Evolutionary conservation across 1,284 basidiomycete species (phyloP).

Genomic region (Pseudozyma sp.): DNA sequence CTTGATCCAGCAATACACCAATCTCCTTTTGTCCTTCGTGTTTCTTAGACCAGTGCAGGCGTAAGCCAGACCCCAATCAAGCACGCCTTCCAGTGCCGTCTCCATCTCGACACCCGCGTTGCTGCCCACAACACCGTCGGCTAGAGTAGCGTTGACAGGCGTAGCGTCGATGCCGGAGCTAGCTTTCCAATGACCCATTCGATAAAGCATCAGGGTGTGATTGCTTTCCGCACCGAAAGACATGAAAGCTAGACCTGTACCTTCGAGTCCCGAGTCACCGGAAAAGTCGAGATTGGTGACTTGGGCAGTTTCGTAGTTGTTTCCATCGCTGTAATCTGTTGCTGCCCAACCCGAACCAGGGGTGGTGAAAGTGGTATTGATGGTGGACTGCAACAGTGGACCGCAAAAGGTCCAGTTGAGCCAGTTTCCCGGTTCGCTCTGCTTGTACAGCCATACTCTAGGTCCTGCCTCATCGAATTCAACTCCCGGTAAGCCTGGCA

Average conservation of each 20-base stretch:
- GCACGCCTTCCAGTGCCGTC: conserved; percentile 22
- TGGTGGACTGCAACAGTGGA: conserved; percentile 12
- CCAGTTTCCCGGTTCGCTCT: conserved; percentile 22
- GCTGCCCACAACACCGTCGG: conserved; percentile 7
- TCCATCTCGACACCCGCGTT: conserved; percentile 16
- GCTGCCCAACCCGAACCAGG: conserved; percentile 25
- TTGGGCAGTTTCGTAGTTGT: conserved; percentile 35
- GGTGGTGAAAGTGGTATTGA: conserved; percentile 32
- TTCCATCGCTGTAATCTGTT: conserved; percentile 28
- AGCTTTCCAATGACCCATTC: conserved; percentile 27
- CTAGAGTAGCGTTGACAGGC: conserved; percentile 17
- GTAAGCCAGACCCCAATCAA: conserved; percentile 40
- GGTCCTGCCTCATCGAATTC: conserved; percentile 19
- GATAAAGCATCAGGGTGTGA: conserved; percentile 33
- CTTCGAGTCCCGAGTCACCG: conserved; percentile 17
- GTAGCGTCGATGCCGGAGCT: conserved; percentile 2
- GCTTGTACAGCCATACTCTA: conserved; percentile 31
- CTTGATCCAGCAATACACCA: conserved; percentile 40
- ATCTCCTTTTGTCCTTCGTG: conserved; percentile 13
- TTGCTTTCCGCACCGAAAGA: conserved; percentile 37
- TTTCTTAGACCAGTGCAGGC: conserved; percentile 32
- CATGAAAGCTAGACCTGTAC: conserved; percentile 18
- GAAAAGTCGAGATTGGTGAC: conserved; percentile 20
- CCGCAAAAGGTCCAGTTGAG: conserved; percentile 35
- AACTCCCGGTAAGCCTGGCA: conserved; percentile 18